These are phyloP conservation scores for Pseudoneurospora amorphoporcata DNA, from an alignment of 495 filamentous ascomycete species.

Conservation along the genomic window DNA sequence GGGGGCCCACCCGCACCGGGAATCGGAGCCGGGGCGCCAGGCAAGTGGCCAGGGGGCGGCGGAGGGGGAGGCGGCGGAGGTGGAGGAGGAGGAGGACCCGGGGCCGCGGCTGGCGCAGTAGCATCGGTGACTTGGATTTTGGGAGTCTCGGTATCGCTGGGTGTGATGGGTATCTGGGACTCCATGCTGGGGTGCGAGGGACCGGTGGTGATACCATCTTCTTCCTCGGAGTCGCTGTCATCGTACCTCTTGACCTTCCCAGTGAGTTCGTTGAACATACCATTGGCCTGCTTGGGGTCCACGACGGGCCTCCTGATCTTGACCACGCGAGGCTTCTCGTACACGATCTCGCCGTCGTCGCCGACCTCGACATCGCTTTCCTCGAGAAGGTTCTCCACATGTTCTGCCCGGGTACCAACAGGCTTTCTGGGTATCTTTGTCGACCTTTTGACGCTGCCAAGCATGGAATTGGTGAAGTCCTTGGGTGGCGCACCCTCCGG, in stretches of 20 bases:
- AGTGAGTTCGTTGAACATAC: conserved; percentile 71
- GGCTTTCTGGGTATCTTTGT: conserved; percentile 45
- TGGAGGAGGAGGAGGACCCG: conserved; percentile 31
- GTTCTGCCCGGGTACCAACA: conserved; percentile 29
- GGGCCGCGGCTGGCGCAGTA: conserved; percentile 1
- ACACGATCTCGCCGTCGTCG: conserved; percentile 44
- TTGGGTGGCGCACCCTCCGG: conserved; percentile 14
- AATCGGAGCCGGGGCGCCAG: conserved; percentile 9
- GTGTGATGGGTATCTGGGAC: conserved; percentile 59
- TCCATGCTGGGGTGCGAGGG: conserved; percentile 68
- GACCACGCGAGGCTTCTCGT: conserved; percentile 56
- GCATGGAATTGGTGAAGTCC: conserved; percentile 44
- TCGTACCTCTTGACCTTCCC: conserved; percentile 66
- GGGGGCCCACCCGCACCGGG: conserved; percentile 12
- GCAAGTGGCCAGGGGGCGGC: conserved; percentile 28
- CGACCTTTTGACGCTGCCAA: conserved; percentile 51
- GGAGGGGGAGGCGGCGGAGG: conserved; percentile 38
- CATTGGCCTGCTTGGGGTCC: conserved; percentile 61
- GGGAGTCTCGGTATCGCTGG: conserved; percentile 48
- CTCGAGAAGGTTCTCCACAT: conserved; percentile 28
- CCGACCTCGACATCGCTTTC: conserved; percentile 27
- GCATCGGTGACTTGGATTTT: conserved; percentile 34
- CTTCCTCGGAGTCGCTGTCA: conserved; percentile 59
- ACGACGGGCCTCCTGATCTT: conserved; percentile 64
- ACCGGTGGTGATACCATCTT: conserved; percentile 65